Base-by-base conservation (phyloP, 2,329 filamentous ascomycete species). In the Colletotrichum destructivum region DNA sequence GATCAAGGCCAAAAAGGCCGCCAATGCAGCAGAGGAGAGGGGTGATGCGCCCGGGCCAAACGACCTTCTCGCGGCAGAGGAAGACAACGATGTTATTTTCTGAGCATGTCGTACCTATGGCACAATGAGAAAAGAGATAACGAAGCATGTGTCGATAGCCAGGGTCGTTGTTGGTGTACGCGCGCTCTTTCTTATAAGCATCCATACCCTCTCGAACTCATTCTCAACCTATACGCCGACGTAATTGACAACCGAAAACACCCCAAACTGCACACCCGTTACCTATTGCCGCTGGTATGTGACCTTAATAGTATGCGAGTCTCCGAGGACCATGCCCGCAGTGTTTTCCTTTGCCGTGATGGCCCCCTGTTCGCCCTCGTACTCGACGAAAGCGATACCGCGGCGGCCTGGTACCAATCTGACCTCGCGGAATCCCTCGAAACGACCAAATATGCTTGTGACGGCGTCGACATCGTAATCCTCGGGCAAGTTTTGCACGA, bases 341-440 rank as follows among this genome's bases (percentile, higher is more conserved):
- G 94, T 97, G 74, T 92, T 94, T 86, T 98, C 96, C 87, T 98
- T 98, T 21, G 96, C 96, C 66, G 91, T 92, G 77, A 98, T 98
- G 38, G 96, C 95, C 52, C 94, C 95, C 59, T 92, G 88, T 84
- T 98, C 95, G 75, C 90, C 91, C 78, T 98, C 94, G 84, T 98
- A 99, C 82, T 99, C 96, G 72, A 98, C 94, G 81, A 99, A 99
- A 0, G 95, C 96, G 81, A 99, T 95, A 3, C 94, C 94, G 74
- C 90, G 92, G 62, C 96, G 88, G 40, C 94, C 93, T 7, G 96
- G 95, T 56, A 98, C 96, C 80, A 94, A 83, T 78, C 96, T 91
- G 56, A 98, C 94, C 85, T 99, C 96, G 80, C 92, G 93, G 86
- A 99, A 98, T 35, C 96, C 96, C 74, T 97, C 94, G 84, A 97